Evolutionary conservation across 108 stramenopile genomes (phyloP).

Genomic region (Fragilaria crotonensis): DNA sequence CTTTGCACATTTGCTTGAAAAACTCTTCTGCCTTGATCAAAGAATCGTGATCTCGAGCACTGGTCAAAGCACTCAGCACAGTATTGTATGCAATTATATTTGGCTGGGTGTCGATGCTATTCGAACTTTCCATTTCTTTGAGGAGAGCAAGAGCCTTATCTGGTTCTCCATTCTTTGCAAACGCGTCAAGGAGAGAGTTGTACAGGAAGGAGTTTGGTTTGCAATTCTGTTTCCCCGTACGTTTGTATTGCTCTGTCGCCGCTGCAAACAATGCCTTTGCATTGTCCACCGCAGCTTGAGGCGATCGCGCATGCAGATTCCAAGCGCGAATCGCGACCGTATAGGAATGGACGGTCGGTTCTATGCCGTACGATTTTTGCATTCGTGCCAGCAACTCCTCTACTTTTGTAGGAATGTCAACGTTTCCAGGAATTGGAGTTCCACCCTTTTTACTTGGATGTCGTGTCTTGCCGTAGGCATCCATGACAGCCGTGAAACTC

Average conservation of each 20-base stretch:
- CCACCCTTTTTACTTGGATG: too few relatives aligned
- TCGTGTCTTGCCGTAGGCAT: slow-evolving; percentile 8
- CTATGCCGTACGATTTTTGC: not conserved
- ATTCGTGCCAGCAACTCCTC: slow-evolving; percentile 10
- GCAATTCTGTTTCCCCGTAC: slow-evolving; percentile 38
- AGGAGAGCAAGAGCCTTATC: slow-evolving; percentile 46
- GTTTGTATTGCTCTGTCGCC: too few relatives aligned
- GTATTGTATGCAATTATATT: slow-evolving; percentile 36
- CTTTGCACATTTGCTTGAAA: too few relatives aligned
- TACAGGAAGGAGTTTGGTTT: slow-evolving; percentile 58
- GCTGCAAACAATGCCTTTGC: slow-evolving; percentile 34
- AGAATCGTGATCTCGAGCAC: too few relatives aligned
- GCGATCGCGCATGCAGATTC: slow-evolving; percentile 31
- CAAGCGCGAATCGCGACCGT: not conserved
- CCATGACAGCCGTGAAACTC: slow-evolving; percentile 10
- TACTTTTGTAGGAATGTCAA: slow-evolving; percentile 5
- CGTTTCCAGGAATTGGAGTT: slow-evolving; percentile 1
- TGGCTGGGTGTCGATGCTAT: slow-evolving; percentile 36
- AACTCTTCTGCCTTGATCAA: too few relatives aligned
- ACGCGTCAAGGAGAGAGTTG: slow-evolving; percentile 46
- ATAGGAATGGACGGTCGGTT: not conserved
- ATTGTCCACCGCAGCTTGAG: slow-evolving; percentile 36
- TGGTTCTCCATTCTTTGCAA: slow-evolving; percentile 34
- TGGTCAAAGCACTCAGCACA: slow-evolving; percentile 45
- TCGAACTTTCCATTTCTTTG: slow-evolving; percentile 16